These are phyloP conservation scores for Pharnaceum exiguum DNA, from an alignment of 148 eudicot genomes.

Conservation along the genomic window DNA sequence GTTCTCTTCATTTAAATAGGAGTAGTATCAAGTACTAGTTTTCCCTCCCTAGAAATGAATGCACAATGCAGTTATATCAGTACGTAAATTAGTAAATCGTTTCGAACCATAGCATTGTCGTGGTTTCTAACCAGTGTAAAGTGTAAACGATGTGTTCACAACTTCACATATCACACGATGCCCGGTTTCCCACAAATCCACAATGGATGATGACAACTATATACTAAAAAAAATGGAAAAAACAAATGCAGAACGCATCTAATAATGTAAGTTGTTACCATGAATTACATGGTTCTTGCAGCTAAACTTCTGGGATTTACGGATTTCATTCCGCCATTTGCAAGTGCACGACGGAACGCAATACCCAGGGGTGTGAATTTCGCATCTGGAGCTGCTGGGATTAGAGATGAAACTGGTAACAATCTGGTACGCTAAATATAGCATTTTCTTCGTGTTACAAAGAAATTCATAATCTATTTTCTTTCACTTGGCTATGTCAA, in stretches of 20 bases:
- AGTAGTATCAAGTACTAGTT: background rate
- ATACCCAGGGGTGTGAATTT: slow-evolving; percentile 55
- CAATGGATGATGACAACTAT: no score
- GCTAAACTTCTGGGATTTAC: slow-evolving; percentile 77
- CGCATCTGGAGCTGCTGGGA: slow-evolving; percentile 91
- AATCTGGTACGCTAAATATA: slow-evolving; percentile 43
- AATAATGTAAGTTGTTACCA: background rate
- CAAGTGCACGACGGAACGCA: slow-evolving; percentile 34
- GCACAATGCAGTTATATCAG: background rate
- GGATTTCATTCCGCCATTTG: slow-evolving; percentile 57
- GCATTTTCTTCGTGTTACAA: no score
- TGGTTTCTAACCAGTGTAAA: no score
- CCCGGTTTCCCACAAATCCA: no score
- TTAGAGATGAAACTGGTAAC: slow-evolving; percentile 79
- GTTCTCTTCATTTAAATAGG: background rate
- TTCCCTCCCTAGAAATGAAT: background rate
- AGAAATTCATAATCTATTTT: no score
- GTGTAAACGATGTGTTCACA: no score
- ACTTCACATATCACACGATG: background rate
- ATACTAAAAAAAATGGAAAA: background rate
- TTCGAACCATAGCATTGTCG: no score
- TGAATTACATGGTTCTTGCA: slow-evolving; percentile 17
- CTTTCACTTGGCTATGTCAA: background rate
- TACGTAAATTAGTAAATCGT: no score
- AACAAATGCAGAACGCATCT: no score